Evolutionary conservation across 179 eudicot genomes (phyloP), one percentile per base, ranked within the genome.

Genomic region (Beta macrorhiza): DNA sequence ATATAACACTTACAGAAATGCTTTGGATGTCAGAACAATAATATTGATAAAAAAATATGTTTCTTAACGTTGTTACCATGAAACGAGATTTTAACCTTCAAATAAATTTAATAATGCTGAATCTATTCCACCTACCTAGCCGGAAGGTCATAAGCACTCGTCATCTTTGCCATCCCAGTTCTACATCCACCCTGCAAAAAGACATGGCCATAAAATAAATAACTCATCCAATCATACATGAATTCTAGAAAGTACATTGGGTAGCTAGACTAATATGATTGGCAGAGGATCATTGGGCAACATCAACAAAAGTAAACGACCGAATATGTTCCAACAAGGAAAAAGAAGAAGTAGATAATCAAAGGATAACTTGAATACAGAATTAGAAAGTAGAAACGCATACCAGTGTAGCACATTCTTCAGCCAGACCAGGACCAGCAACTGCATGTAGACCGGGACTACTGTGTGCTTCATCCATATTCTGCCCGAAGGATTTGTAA

Each of bases 131-230:
- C 84, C 75, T 82, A 94, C 99, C 99, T 96, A 52, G 99, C 93
- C 76, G 99, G 97, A 89, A 96, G 99, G 84, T 94, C 94, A 86
- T 92, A 90, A 32, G 94, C 98, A 84, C 90, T 91, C 55, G 98
- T 92, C 86, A 94, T 92, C 90, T 96, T 96, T 44, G 99, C 98
- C 99, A 96, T 91, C 73, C 99, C 99, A 37, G 99, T 94, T 80
- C 99, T 90, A 84, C 99, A 96, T 49, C 99, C 99, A 90, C 99
- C 99, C 99, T 96, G 86, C 67, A 65, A 87, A 84, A 76, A 81
- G 20, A 70, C 64, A 64, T 25, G n/a, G 58, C 64, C 56, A 25
- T 64, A 15, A 73, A 64, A 79, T 64, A 53, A 29, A 73, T 56
- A 52, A 74, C 22, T 55, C 78, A 62, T 59, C 5, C 65, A 73